Evolutionary conservation across 352 stramenopile genomes (phyloP).

Genomic region (Phytophthora sojae): DNA sequence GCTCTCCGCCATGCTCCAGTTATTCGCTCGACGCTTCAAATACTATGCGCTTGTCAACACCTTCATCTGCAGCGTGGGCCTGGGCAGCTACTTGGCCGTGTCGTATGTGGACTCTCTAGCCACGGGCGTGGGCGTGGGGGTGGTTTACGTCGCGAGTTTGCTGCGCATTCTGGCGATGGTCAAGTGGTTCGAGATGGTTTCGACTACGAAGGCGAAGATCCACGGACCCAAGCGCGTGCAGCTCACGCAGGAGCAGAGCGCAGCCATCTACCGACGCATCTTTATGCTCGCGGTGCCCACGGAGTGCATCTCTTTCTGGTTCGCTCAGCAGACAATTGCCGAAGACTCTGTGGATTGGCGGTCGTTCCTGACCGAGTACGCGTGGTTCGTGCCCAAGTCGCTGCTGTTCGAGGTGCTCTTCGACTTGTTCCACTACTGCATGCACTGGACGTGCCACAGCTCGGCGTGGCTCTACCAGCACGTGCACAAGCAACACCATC

Average conservation of each 20-base stretch:
- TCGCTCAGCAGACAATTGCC: conserved; percentile 31
- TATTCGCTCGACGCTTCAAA: conserved; percentile 64
- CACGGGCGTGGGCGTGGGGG: conserved; percentile 13
- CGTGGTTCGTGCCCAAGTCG: conserved; percentile 82
- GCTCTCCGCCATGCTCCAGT: conserved; percentile 13
- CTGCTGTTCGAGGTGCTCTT: conserved; percentile 87
- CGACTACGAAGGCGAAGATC: conserved; percentile 74
- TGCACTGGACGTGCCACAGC: conserved; percentile 79
- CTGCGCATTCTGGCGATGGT: conserved; percentile 70
- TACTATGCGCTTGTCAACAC: conserved; percentile 87
- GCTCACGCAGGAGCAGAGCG: conserved; percentile 51
- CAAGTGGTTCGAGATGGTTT: conserved; percentile 85
- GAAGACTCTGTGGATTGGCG: conserved; percentile 18
- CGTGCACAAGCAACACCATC: conserved; percentile 87
- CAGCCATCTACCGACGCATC: conserved; percentile 66
- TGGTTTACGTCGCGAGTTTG: conserved; percentile 55
- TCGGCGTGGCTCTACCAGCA: conserved; percentile 78
- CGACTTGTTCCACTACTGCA: conserved; percentile 87
- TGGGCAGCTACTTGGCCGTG: conserved; percentile 40
- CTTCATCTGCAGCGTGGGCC: conserved; percentile 74
- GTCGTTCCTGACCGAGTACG: conserved; percentile 55
- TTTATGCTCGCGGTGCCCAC: conserved; percentile 73
- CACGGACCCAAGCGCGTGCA: conserved; percentile 61
- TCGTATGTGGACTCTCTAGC: conserved; percentile 10
- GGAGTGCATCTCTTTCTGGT: conserved; percentile 73